These are phyloP conservation scores for Vitis amurensis DNA, from an alignment of 164 flowering plant species.

Conservation along the genomic window DNA sequence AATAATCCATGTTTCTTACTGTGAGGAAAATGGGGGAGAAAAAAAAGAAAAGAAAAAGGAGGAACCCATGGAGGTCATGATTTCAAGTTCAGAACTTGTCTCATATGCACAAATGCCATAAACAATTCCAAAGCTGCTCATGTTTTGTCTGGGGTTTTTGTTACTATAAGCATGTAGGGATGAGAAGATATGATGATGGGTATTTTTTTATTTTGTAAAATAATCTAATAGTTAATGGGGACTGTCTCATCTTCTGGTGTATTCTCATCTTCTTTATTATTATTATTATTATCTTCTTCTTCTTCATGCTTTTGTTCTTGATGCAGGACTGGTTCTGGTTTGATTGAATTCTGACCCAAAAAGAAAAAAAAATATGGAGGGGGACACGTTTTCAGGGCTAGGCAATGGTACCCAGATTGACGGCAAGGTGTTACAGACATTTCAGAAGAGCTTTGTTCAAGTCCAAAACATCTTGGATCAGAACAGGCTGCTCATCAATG, in stretches of 20 bases:
- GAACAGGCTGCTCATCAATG: constrained; percentile 60
- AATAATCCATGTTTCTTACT: constrained; percentile 9
- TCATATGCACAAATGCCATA: constrained; percentile 28
- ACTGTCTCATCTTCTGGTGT: constrained; percentile 10
- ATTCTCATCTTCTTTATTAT: no score
- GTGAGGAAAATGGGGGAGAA: neutral
- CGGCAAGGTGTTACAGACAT: constrained; percentile 53
- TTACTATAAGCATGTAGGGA: constrained; percentile 4
- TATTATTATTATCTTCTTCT: neutral
- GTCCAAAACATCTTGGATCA: constrained; percentile 67
- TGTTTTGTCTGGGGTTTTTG: constrained; percentile 30
- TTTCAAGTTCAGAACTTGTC: constrained; percentile 34
- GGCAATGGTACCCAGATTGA: constrained; percentile 48
- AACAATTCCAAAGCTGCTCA: constrained; percentile 27
- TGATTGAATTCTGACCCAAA: constrained; percentile 2
- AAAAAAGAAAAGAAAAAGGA: constrained; percentile 4
- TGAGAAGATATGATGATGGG: constrained; percentile 19
- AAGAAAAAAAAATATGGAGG: constrained; percentile 36
- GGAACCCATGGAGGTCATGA: constrained; percentile 31
- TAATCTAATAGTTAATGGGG: neutral
- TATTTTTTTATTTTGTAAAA: constrained; percentile 1
- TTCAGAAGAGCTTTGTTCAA: constrained; percentile 60
- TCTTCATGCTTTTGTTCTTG: constrained; percentile 10
- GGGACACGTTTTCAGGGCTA: constrained; percentile 46
- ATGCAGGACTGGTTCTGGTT: constrained; percentile 24